Evolutionary conservation across 2,329 filamentous ascomycete genomes (phyloP).

Genomic region (Nemania sp.): DNA sequence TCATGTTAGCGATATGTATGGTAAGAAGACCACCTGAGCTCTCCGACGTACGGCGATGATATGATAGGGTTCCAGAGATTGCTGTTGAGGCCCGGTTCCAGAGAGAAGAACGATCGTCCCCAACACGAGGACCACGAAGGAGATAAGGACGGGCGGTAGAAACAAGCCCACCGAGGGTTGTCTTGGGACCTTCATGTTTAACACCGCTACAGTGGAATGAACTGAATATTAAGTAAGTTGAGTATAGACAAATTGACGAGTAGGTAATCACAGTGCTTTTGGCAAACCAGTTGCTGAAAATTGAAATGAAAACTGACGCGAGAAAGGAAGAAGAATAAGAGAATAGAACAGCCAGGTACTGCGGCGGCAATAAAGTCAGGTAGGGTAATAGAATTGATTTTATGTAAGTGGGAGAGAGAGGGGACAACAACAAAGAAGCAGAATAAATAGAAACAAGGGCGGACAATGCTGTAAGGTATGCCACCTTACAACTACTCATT

Average conservation of each 20-base stretch:
- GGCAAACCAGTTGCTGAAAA: constrained; percentile 20
- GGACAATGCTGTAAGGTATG: neutral
- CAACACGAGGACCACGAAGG: constrained; percentile 44
- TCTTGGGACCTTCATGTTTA: constrained; percentile 20
- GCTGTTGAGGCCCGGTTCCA: constrained; percentile 43
- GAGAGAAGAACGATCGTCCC: constrained; percentile 45
- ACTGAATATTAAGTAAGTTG: no score
- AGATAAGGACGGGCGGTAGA: constrained; percentile 41
- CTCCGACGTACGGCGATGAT: constrained; percentile 43
- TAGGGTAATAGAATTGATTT: no score
- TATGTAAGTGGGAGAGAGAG: constrained; percentile 6
- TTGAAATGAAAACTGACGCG: neutral
- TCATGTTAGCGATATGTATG: constrained; percentile 1
- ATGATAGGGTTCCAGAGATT: constrained; percentile 46
- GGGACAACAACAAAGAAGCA: constrained; percentile 12
- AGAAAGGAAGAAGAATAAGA: no score
- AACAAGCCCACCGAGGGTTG: constrained; percentile 28
- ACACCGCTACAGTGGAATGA: neutral
- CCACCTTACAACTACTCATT: no score
- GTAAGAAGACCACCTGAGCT: neutral
- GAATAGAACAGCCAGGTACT: no score
- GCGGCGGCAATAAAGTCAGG: neutral
- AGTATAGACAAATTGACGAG: neutral
- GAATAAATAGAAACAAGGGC: neutral
- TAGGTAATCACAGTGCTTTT: constrained; percentile 2